Percentiles rank a stretch among this genome's conserved stretches.
Conservation (phyloP, 2,329 filamentous ascomycete species). For the Pseudogymnoascus sp. region DNA sequence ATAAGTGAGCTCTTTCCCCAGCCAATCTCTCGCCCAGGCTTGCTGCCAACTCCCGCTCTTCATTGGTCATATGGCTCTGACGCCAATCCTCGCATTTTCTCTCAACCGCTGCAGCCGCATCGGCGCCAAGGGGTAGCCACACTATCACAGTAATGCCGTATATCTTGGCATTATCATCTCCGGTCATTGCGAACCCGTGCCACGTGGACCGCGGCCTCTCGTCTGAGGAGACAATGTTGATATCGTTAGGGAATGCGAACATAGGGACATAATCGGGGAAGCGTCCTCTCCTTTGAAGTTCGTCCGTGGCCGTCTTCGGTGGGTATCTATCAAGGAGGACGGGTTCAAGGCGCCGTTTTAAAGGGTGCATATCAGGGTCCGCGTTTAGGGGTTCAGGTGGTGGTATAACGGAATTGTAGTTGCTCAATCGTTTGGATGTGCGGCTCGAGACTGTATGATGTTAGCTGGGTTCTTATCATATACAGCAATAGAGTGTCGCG, state of each 20-base stretch:
- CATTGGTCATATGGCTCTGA: conserved; percentile 78
- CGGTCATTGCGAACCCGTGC: conserved; percentile 98
- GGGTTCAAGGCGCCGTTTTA: conserved; percentile 89
- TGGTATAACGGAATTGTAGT: conserved; percentile 97
- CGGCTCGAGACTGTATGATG: conserved; percentile 53
- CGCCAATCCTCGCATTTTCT: conserved; percentile 75
- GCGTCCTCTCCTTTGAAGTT: conserved; percentile 66
- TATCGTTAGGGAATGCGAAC: conserved; percentile 98
- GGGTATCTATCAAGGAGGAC: conserved; percentile 94
- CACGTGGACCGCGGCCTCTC: conserved; percentile 91
- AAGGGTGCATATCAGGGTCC: conserved; percentile 87
- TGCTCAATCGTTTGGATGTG: conserved; percentile 82
- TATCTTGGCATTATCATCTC: conserved; percentile 80
- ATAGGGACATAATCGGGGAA: conserved; percentile 98
- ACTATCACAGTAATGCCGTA: conserved; percentile 87
- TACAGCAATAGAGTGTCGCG: background rate
- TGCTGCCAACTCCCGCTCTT: conserved; percentile 84
- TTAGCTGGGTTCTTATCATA: conserved; percentile 10
- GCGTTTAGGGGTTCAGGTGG: conserved; percentile 82
- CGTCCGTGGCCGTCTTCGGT: conserved; percentile 70
- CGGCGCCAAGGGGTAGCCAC: conserved; percentile 78
- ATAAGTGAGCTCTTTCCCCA: conserved; percentile 79
- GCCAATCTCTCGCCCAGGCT: conserved; percentile 85
- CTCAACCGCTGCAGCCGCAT: conserved; percentile 76
- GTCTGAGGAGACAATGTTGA: conserved; percentile 91